These are phyloP conservation scores for Coemansia sp. DNA, from an alignment of 192 early-diverging fungal genomes.

Conservation along the genomic window DNA sequence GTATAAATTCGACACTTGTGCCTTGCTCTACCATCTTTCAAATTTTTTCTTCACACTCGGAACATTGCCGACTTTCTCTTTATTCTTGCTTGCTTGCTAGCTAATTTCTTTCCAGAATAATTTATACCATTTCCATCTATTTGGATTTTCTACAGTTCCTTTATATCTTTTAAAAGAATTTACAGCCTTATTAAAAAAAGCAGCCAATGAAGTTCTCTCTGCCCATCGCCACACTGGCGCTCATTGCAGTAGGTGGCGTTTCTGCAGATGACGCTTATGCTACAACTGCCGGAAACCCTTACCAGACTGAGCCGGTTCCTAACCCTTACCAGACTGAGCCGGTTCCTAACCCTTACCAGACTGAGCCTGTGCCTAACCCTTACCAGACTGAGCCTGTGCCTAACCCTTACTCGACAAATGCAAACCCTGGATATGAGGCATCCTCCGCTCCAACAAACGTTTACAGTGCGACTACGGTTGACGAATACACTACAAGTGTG, in stretches of 20 bases:
- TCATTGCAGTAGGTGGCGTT: constrained; percentile 8
- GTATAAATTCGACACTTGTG: constrained; percentile 1
- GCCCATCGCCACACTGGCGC: constrained; percentile 11
- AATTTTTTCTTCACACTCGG: constrained; percentile 8
- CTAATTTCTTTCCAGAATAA: constrained; percentile 6
- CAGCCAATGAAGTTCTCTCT: constrained; percentile 19
- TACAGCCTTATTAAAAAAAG: neutral
- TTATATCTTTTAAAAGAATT: neutral
- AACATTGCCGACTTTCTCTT: constrained; percentile 19
- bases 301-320: neutral
- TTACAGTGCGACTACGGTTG: constrained; percentile 8
- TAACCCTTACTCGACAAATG: neutral
- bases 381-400: constrained; percentile 3
- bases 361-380: neutral
- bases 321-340: constrained; percentile 9
- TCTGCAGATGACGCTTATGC: constrained; percentile 11
- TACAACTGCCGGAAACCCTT: neutral
- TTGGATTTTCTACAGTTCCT: neutral
- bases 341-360: neutral
- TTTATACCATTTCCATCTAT: neutral
- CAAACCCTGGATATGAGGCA: neutral
- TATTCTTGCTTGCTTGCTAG: neutral
- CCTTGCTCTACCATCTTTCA: neutral
- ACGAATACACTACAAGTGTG: constrained; percentile 3
- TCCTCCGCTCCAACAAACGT: neutral